Evolutionary conservation across 2,329 filamentous ascomycete genomes (phyloP).

Genomic region (Exophiala viscosa): DNA sequence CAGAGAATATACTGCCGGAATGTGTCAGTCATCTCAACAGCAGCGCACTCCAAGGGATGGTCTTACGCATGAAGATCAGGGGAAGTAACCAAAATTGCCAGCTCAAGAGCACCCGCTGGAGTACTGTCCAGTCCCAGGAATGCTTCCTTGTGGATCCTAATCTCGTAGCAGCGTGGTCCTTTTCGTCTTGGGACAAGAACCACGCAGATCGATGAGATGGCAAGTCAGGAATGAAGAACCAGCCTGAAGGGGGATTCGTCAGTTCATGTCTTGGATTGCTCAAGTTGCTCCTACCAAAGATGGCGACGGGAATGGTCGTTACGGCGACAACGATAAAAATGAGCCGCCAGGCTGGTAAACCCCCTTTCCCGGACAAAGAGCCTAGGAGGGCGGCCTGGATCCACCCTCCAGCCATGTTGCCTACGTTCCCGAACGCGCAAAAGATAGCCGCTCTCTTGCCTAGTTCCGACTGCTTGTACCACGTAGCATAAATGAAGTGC

Average conservation of each 20-base stretch:
- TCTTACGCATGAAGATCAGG: slow-evolving; percentile 41
- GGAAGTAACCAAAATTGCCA: slow-evolving; percentile 48
- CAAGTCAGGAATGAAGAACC: slow-evolving; percentile 45
- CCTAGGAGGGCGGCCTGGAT: slow-evolving; percentile 43
- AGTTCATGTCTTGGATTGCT: neutral
- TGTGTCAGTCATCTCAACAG: neutral
- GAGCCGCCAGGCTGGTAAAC: slow-evolving; percentile 42
- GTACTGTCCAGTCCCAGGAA: slow-evolving; percentile 26
- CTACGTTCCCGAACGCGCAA: slow-evolving; percentile 43
- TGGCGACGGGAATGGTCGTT: slow-evolving; percentile 41
- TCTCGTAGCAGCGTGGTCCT: neutral
- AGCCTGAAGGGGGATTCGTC: slow-evolving; percentile 31
- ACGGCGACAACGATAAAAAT: slow-evolving; percentile 45
- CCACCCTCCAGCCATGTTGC: slow-evolving; percentile 46
- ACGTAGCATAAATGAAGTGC: slow-evolving; percentile 45
- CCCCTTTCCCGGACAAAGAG: slow-evolving; percentile 35
- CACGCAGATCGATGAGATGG: slow-evolving; percentile 42
- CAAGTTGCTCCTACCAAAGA: slow-evolving; percentile 34
- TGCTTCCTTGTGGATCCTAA: neutral
- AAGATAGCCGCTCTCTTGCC: slow-evolving; percentile 34
- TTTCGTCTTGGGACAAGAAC: slow-evolving; percentile 32
- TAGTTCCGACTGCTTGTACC: slow-evolving; percentile 45
- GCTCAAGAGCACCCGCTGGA: slow-evolving; percentile 37
- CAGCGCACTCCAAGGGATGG: neutral
- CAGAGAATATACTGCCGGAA: slow-evolving; percentile 38